Conservation (phyloP, 2,329 filamentous ascomycete species). For the Sclerotinia trifoliorum region DNA sequence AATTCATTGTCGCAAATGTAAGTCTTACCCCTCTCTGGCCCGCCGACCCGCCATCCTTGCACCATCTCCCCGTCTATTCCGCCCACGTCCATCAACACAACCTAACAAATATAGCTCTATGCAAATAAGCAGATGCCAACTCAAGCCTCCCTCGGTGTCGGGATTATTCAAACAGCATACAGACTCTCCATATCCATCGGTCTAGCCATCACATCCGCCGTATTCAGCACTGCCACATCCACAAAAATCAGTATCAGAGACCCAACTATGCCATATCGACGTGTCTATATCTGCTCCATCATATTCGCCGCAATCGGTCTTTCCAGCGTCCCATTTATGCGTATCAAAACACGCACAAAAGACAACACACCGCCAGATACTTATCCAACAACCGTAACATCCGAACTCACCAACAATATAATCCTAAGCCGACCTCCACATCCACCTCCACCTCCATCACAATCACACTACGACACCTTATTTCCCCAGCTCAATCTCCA, state of each 20-base stretch:
- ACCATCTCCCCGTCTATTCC: no score
- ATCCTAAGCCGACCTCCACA: neutral
- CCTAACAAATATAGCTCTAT: constrained; percentile 54
- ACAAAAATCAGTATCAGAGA: constrained; percentile 40
- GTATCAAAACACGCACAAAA: constrained; percentile 45
- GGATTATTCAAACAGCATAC: constrained; percentile 66
- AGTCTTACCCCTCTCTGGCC: constrained; percentile 29
- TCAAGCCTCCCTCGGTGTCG: constrained; percentile 63
- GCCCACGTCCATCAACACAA: no score
- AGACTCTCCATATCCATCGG: constrained; percentile 50
- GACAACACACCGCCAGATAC: neutral
- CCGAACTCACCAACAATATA: neutral
- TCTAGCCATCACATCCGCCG: constrained; percentile 60
- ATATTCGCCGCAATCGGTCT: constrained; percentile 47
- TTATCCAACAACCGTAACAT: neutral
- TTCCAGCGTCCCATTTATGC: constrained; percentile 52
- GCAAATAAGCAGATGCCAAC: constrained; percentile 63
- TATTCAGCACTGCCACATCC: constrained; percentile 42
- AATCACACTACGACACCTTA: neutral
- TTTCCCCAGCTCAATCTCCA: neutral
- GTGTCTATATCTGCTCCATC: constrained; percentile 51
- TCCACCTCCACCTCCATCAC: neutral
- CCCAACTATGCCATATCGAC: constrained; percentile 49
- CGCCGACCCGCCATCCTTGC: neutral
- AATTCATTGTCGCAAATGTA: constrained; percentile 69